phyloP scores from a whole-genome alignment of 768 basidiomycete genomes.

The Termitomyces sp. region DNA sequence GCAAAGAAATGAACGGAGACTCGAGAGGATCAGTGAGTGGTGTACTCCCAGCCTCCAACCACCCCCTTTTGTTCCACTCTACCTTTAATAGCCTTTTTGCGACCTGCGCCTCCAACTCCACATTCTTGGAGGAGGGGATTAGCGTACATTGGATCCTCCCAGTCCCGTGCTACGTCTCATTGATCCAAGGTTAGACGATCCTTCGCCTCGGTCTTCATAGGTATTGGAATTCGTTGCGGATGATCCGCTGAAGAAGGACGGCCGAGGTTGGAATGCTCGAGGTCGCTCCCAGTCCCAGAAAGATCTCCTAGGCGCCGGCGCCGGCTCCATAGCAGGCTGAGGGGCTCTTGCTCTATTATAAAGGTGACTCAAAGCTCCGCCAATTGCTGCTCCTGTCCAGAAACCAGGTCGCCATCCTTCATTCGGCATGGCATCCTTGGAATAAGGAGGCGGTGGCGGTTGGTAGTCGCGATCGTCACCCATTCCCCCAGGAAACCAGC shows the following conservation, averaged over 20 bases:
- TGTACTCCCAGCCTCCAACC: too few relatives aligned
- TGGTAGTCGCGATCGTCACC: constrained; percentile 32
- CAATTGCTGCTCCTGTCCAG: constrained; percentile 79
- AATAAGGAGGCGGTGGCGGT: constrained; percentile 66
- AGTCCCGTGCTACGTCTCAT: constrained; percentile 79
- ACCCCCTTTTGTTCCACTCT: not conserved
- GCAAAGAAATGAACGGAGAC: not conserved
- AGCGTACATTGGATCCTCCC: constrained; percentile 75
- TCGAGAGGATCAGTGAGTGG: not conserved
- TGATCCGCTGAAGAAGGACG: constrained; percentile 26
- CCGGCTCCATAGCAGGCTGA: not conserved
- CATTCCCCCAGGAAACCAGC: constrained; percentile 54
- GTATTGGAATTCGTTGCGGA: constrained; percentile 18
- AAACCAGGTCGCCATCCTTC: constrained; percentile 68
- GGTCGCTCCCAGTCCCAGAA: constrained; percentile 62
- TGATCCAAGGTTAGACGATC: constrained; percentile 62
- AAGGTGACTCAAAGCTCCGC: constrained; percentile 62
- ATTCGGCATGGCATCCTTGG: constrained; percentile 30
- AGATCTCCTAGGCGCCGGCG: constrained; percentile 17
- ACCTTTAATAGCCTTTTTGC: not conserved
- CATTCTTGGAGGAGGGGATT: constrained; percentile 1
- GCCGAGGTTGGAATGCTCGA: constrained; percentile 22
- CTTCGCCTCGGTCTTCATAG: constrained; percentile 60
- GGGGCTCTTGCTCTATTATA: constrained; percentile 36
- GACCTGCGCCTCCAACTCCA: not conserved